phyloP scores from a whole-genome alignment of 2,329 filamentous ascomycete species.

The Volutella citrinella region DNA sequence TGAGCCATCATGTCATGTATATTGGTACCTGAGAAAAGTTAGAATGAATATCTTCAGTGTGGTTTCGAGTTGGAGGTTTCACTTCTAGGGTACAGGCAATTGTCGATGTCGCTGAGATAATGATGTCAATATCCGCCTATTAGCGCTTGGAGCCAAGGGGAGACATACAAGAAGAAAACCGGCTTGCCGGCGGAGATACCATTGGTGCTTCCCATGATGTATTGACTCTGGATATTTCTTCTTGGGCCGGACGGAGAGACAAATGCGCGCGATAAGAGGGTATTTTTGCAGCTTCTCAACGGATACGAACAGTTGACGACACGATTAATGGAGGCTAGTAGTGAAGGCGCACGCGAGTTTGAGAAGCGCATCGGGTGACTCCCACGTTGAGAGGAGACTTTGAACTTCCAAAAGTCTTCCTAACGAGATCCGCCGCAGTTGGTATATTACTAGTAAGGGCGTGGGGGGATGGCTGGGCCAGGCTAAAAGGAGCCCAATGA shows the following conservation, averaged over 20 bases:
- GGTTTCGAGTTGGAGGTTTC: constrained; percentile 27
- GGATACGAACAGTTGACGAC: constrained; percentile 10
- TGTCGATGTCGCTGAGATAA: constrained; percentile 86
- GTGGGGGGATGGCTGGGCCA: too few relatives aligned
- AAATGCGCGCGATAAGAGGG: too few relatives aligned
- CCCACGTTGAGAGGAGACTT: too few relatives aligned
- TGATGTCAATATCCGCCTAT: constrained; percentile 9
- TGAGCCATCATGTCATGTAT: constrained; percentile 87
- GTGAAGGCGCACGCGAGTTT: constrained; percentile 19
- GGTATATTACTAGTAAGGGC: too few relatives aligned
- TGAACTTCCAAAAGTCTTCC: too few relatives aligned
- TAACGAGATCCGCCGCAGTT: too few relatives aligned
- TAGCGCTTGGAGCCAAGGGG: background rate
- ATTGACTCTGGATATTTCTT: constrained; percentile 6
- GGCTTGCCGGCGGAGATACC: constrained; percentile 33
- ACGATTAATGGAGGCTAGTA: constrained; percentile 16
- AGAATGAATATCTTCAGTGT: too few relatives aligned
- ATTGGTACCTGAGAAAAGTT: constrained; percentile 58
- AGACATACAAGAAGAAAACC: constrained; percentile 42
- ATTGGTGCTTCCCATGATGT: constrained; percentile 33
- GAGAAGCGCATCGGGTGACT: constrained; percentile 20
- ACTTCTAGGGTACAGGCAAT: constrained; percentile 93
- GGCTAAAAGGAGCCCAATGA: too few relatives aligned
- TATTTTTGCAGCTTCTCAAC: too few relatives aligned
- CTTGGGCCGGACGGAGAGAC: too few relatives aligned